These are phyloP conservation scores for Aurantiochytrium sp. DNA, from an alignment of 108 stramenopile species.

Conservation along the genomic window DNA sequence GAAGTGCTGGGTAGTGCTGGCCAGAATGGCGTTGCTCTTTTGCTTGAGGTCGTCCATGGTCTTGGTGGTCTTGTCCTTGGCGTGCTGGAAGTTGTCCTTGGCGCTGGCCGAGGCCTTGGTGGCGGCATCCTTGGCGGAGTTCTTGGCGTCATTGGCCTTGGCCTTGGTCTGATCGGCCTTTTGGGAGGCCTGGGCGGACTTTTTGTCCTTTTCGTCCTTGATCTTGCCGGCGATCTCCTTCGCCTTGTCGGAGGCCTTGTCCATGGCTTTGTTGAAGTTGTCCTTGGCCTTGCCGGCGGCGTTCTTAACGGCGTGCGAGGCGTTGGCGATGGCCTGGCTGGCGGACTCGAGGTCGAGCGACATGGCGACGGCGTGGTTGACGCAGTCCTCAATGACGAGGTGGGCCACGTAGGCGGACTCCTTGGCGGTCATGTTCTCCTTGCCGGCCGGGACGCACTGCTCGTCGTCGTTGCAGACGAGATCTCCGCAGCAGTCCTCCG, in stretches of 20 bases:
- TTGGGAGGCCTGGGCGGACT: neutral
- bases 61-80: conserved; percentile 15
- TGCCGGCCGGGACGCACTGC: neutral
- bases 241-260: neutral
- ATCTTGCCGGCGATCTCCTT: neutral
- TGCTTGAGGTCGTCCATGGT: neutral
- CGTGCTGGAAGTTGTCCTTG: too few species aligned
- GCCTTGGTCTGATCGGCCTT: neutral
- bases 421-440: neutral
- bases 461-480: neutral
- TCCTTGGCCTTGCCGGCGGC: conserved; percentile 18
- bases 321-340: conserved; percentile 8
- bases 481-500: neutral
- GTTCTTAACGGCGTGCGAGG: neutral
- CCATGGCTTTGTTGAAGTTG: neutral
- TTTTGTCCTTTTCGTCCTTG: conserved; percentile 10
- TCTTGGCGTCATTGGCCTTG: neutral
- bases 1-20: neutral
- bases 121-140: neutral
- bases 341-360: neutral
- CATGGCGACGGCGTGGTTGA: neutral
- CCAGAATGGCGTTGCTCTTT: neutral
- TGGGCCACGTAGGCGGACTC: conserved; percentile 10
- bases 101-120: neutral
- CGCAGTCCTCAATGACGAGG: neutral